phyloP scores from a whole-genome alignment of 192 early-diverging fungal species.

The Backusella luteola region DNA sequence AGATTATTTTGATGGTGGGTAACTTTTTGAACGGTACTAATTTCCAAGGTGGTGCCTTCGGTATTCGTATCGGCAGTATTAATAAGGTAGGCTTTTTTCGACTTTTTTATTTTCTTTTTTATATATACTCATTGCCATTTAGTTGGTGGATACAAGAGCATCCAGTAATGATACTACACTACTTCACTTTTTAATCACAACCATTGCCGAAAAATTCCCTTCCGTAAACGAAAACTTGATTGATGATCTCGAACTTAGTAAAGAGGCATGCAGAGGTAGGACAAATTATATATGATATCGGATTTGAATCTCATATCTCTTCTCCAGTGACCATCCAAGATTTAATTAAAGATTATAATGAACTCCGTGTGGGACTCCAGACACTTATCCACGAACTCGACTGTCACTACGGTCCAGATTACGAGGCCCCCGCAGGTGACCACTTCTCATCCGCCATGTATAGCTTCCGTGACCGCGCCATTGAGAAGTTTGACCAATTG shows the following conservation, averaged over 20 bases:
- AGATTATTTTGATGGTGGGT: conserved; percentile 73
- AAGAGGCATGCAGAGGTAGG: conserved; percentile 71
- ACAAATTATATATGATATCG: neutral
- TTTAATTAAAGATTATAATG: conserved; percentile 49
- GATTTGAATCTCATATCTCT: neutral
- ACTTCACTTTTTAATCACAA: conserved; percentile 73
- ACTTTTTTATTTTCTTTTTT: neutral
- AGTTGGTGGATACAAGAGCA: conserved; percentile 82
- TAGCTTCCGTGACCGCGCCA: conserved; percentile 62
- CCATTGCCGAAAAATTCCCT: conserved; percentile 63
- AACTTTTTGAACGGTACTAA: conserved; percentile 83
- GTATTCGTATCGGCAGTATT: conserved; percentile 82
- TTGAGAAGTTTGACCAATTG: conserved; percentile 60
- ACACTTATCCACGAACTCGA: conserved; percentile 50
- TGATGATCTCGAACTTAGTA: conserved; percentile 65
- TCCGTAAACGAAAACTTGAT: conserved; percentile 55
- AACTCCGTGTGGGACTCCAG: conserved; percentile 43
- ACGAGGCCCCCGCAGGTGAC: conserved; percentile 53
- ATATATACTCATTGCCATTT: neutral
- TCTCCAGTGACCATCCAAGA: conserved; percentile 54
- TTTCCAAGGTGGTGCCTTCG: conserved; percentile 82
- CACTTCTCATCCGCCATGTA: conserved; percentile 65
- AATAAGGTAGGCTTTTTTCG: conserved; percentile 55
- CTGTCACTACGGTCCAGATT: conserved; percentile 30
- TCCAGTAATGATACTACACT: conserved; percentile 64